phyloP scores from a whole-genome alignment of 2,329 filamentous ascomycete genomes.

The Aspergillus bombycis region DNA sequence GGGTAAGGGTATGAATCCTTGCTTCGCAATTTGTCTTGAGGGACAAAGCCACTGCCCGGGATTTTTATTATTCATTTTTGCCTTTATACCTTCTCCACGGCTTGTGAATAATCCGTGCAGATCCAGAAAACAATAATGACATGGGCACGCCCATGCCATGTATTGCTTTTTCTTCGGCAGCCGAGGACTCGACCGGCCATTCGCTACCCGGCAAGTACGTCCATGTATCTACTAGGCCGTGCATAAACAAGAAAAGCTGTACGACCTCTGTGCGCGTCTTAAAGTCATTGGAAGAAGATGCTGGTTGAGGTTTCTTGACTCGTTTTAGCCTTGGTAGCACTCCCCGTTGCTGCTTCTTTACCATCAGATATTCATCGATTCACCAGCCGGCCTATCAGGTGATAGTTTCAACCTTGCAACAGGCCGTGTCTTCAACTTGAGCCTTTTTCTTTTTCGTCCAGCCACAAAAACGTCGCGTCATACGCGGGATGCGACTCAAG shows the following conservation, averaged over 20 bases:
- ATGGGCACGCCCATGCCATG: conserved; percentile 1
- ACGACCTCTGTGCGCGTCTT: conserved; percentile 12
- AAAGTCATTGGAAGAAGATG: conserved; percentile 10
- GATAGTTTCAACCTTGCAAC: neutral
- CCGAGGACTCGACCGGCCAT: conserved; percentile 2
- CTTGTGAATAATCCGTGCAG: conserved; percentile 1
- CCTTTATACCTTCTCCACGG: neutral
- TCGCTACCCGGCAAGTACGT: neutral
- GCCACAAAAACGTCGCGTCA: neutral
- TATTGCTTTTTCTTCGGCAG: conserved; percentile 12
- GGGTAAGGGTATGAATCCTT: neutral
- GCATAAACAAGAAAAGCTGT: conserved; percentile 15
- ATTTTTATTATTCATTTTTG: neutral
- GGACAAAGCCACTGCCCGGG: neutral
- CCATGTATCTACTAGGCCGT: neutral
- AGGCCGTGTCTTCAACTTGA: neutral
- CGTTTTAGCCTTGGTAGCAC: neutral
- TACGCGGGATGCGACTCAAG: conserved; percentile 4
- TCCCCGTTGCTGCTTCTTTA: neutral
- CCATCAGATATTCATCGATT: conserved; percentile 1
- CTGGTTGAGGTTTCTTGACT: conserved; percentile 11
- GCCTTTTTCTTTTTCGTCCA: neutral
- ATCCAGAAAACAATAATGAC: neutral
- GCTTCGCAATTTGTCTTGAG: neutral
- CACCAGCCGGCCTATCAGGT: conserved; percentile 8